These are phyloP conservation scores for Aureobasidium sp. DNA, from an alignment of 2,329 filamentous ascomycete species.

Conservation along the genomic window DNA sequence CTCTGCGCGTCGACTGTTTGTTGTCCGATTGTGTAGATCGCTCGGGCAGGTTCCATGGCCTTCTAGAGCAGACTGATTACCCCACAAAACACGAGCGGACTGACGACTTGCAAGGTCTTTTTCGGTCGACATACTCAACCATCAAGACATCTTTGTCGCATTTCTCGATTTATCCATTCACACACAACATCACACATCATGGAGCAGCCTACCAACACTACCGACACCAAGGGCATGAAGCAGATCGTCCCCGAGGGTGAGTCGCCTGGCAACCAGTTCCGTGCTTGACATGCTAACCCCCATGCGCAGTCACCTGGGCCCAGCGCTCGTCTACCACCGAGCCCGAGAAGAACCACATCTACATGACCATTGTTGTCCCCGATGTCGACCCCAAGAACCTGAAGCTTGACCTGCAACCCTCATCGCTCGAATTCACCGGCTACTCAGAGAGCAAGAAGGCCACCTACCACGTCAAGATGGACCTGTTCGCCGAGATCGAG, in stretches of 20 bases:
- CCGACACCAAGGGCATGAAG: constrained; percentile 28
- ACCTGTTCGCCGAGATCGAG: constrained; percentile 89
- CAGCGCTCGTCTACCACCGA: constrained; percentile 84
- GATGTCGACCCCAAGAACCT: constrained; percentile 71
- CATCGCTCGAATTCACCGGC: constrained; percentile 72
- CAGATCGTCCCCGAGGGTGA: constrained; percentile 33
- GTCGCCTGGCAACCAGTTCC: background rate
- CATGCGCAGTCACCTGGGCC: constrained; percentile 80
- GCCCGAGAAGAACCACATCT: constrained; percentile 85
- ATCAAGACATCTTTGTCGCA: constrained; percentile 16
- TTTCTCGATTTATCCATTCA: constrained; percentile 6
- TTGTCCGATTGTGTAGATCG: background rate
- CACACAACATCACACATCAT: constrained; percentile 18
- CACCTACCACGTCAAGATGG: constrained; percentile 77
- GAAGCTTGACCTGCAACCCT: constrained; percentile 77
- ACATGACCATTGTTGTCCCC: constrained; percentile 81
- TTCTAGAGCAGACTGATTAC: constrained; percentile 11
- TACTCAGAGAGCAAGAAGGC: constrained; percentile 77
- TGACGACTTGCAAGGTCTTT: constrained; percentile 13
- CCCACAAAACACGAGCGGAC: constrained; percentile 2
- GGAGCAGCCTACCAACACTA: constrained; percentile 30
- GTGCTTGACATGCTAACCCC: constrained; percentile 19
- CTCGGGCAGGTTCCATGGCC: constrained; percentile 2
- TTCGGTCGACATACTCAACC: constrained; percentile 9
- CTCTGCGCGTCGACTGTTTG: background rate